These are phyloP conservation scores for Xylaria scruposa DNA, from an alignment of 495 filamentous ascomycete genomes.

Conservation along the genomic window DNA sequence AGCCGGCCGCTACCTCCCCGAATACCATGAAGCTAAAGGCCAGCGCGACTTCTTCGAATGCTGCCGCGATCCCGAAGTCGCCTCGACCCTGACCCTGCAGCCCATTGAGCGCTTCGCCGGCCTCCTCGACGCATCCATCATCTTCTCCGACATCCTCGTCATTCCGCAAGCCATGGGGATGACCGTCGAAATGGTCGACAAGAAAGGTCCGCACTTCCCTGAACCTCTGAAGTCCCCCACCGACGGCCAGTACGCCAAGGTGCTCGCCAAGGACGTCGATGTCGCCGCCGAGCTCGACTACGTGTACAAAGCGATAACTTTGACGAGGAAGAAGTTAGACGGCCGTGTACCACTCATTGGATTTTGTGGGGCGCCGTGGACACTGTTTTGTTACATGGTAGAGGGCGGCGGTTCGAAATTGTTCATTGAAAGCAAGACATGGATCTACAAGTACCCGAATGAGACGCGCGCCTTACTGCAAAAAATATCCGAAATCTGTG, in stretches of 20 bases:
- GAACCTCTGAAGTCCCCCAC: conserved; percentile 77
- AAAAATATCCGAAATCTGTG: conserved; percentile 90
- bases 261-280: conserved; percentile 80
- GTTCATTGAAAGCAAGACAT: conserved; percentile 89
- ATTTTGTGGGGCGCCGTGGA: conserved; percentile 99
- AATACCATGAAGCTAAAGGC: conserved; percentile 95
- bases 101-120: conserved; percentile 90
- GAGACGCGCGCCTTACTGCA: conserved; percentile 81
- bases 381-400: conserved; percentile 96
- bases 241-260: conserved; percentile 78
- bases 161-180: conserved; percentile 98
- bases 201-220: conserved; percentile 94
- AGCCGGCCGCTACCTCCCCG: conserved; percentile 97
- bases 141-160: conserved; percentile 98
- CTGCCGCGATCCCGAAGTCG: conserved; percentile 90
- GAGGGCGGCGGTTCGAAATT: conserved; percentile 95
- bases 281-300: conserved; percentile 85
- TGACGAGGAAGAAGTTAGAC: conserved; percentile 85
- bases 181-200: conserved; percentile 94
- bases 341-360: conserved; percentile 92
- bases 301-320: conserved; percentile 91
- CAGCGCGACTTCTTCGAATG: conserved; percentile 93
- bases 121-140: conserved; percentile 95
- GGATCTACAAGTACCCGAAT: conserved; percentile 89
- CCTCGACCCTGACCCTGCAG: conserved; percentile 89